These are phyloP conservation scores for Magnusiomyces paraingens DNA, from an alignment of 1,139 yeast genomes.

Conservation along the genomic window DNA sequence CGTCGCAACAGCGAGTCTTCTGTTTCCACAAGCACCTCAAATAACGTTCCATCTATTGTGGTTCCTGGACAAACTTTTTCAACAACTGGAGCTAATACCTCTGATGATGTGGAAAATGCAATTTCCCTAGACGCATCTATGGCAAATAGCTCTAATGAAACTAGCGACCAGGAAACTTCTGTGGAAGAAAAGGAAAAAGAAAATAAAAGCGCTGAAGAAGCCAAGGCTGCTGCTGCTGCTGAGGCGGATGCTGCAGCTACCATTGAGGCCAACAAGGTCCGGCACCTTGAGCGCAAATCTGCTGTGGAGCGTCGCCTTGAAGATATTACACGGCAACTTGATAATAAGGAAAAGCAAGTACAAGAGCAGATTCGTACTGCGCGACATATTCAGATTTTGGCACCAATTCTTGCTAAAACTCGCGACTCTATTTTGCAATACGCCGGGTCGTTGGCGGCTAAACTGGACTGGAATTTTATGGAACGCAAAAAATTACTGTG, in stretches of 20 bases:
- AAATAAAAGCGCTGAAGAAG: neutral
- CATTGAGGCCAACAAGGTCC: neutral
- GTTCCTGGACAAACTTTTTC: neutral
- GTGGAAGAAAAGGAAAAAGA: neutral
- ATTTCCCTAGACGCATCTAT: neutral
- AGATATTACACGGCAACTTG: conserved; percentile 34
- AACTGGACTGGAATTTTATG: conserved; percentile 49
- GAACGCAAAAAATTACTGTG: conserved; percentile 42
- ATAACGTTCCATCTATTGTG: too few relatives aligned
- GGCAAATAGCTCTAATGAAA: neutral
- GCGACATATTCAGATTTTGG: conserved; percentile 38
- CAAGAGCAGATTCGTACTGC: conserved; percentile 34
- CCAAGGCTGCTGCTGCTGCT: neutral
- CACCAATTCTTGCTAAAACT: conserved; percentile 49
- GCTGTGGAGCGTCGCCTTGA: conserved; percentile 26
- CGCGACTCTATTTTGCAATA: conserved; percentile 42
- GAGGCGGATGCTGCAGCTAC: neutral
- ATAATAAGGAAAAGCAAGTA: conserved; percentile 33
- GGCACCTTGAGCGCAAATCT: conserved; percentile 11
- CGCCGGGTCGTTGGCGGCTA: conserved; percentile 42
- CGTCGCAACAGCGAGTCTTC: conserved; percentile 1
- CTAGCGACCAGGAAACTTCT: neutral
- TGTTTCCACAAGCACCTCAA: neutral
- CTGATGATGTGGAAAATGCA: neutral
- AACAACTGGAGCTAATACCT: neutral